A percentile compares a stretch with the other conserved stretches of the same genome.
Conservation (phyloP, 139 green algal genomes). For the Chlorella sp. region DNA sequence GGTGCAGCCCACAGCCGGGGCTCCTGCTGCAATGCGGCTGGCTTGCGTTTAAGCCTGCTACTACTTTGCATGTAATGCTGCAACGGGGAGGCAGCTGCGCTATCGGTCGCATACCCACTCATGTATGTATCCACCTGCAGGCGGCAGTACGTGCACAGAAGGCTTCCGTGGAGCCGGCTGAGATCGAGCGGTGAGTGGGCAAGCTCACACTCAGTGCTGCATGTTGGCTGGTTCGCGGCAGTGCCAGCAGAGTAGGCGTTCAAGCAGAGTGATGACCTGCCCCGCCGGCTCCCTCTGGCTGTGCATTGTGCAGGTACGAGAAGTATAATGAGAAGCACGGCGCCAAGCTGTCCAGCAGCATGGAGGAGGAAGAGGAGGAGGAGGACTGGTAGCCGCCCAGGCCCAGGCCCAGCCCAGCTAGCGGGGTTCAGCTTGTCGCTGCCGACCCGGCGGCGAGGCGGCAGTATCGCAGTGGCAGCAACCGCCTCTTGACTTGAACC, state of each 20-base stretch:
- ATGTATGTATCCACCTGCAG: conserved; percentile 45
- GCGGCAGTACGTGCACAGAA: conserved; percentile 71
- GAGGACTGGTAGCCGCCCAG: not conserved
- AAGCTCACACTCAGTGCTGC: too few relatives aligned
- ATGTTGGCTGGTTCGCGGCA: too few relatives aligned
- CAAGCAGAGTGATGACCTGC: too few relatives aligned
- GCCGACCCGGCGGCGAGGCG: too few relatives aligned
- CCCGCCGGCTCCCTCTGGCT: too few relatives aligned
- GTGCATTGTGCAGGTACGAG: conserved; percentile 72
- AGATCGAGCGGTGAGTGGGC: conserved; percentile 65
- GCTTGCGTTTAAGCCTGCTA: not conserved
- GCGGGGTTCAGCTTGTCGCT: too few relatives aligned
- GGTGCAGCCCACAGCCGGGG: conserved; percentile 32
- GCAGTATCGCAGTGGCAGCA: too few relatives aligned
- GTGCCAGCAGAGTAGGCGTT: too few relatives aligned
- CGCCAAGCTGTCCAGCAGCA: conserved; percentile 50
- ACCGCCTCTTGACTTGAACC: too few relatives aligned
- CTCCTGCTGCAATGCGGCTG: not conserved
- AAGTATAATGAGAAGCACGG: conserved; percentile 87
- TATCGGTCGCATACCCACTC: too few relatives aligned
- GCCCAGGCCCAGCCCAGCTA: not conserved
- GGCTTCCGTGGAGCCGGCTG: conserved; percentile 68
- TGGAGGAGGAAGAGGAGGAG: conserved; percentile 42
- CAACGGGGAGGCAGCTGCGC: too few relatives aligned
- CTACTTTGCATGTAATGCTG: too few relatives aligned